phyloP scores from a whole-genome alignment of 192 early-diverging fungal genomes.

The Thamnidium elegans region DNA sequence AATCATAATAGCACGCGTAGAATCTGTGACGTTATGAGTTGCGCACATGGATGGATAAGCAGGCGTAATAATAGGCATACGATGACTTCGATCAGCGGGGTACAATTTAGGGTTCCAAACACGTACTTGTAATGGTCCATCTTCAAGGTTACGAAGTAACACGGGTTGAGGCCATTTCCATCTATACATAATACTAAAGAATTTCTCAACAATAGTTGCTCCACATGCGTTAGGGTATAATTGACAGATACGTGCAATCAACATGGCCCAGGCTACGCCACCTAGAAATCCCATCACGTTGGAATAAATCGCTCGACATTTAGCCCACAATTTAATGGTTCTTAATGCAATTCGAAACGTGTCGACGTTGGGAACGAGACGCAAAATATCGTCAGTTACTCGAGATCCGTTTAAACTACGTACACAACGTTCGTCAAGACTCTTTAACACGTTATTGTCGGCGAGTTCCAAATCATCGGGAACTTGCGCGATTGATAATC shows the following conservation, averaged over 20 bases:
- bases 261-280: constrained; percentile 98
- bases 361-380: constrained; percentile 88
- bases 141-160: constrained; percentile 81
- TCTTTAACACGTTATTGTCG: constrained; percentile 82
- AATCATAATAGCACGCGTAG: constrained; percentile 80
- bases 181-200: constrained; percentile 81
- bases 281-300: constrained; percentile 98
- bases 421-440: constrained; percentile 83
- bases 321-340: constrained; percentile 97
- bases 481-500: constrained; percentile 68
- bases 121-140: constrained; percentile 79
- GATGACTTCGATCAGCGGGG: constrained; percentile 73
- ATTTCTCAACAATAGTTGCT: constrained; percentile 79
- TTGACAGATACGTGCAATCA: constrained; percentile 93
- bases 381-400: constrained; percentile 94
- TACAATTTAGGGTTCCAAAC: constrained; percentile 96
- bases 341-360: constrained; percentile 88
- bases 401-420: constrained; percentile 95
- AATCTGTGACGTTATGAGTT: constrained; percentile 93
- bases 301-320: constrained; percentile 86
- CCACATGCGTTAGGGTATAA: constrained; percentile 93
- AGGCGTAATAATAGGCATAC: constrained; percentile 98
- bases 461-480: constrained; percentile 82
- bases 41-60: constrained; percentile 98
- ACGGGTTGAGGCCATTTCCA: constrained; percentile 98